Evolutionary conservation across 306 rosid species (phyloP), one percentile per base, ranked within the genome.

Genomic region (Pterocarpus santalinus): DNA sequence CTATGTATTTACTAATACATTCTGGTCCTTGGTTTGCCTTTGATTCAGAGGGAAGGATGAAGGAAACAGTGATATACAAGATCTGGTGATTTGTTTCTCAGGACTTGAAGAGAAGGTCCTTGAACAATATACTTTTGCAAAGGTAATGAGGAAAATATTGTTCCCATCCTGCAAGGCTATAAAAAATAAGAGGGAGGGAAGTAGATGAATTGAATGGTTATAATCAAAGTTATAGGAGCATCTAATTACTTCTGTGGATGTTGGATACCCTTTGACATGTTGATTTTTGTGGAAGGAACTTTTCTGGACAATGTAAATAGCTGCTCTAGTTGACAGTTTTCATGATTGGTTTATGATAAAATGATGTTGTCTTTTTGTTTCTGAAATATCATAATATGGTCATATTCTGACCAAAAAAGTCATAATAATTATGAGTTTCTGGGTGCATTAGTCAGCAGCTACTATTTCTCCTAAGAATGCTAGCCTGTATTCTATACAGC

Each of bases 31-130:
- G 79, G n/a, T 77, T 81, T 70, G 7, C 65, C 73, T 75, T 47
- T 75, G 56, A 61, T 74, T 44, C 86, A 96, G 98, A 89, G 94
- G 87, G 70, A 90, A 88, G 86, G 94, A 92, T 80, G 98, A 93
- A 81, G 96, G 86, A 65, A 91, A 85, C 84, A 87, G 88, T 82
- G 99, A 96, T 84, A 60, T 93, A 70, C 87, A 89, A 67, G 98
- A 96, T 83, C 91, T 96, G 71, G 89, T 81, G 30, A 82, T 76
- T 82, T 87, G 94, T 74, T 96, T 92, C 84, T 84, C 90, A 14
- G 94, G 92, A 46, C 97, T 96, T 76, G 99, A 92, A 84, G 98
- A 90, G 84, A 96, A 96, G 83, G 92, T 93, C 83, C 98, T 96
- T 73, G 97, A 92, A 85, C 98, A 93, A 60, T 96, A 93, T 80